These are phyloP conservation scores for Myriosclerotinia duriaeana DNA, from an alignment of 2,329 filamentous ascomycete genomes.

Conservation along the genomic window DNA sequence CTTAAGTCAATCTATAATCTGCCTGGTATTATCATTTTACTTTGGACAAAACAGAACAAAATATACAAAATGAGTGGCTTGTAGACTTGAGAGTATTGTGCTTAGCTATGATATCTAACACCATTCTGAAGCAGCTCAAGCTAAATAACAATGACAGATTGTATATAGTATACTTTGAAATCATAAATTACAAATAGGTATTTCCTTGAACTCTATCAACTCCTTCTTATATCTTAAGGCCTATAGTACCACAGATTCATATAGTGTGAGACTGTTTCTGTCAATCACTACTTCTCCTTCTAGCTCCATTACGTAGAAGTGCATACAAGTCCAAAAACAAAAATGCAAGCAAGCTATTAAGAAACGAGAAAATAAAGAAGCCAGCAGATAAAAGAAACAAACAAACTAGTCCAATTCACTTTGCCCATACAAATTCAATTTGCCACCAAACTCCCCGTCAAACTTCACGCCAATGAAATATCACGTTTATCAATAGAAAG, in stretches of 20 bases:
- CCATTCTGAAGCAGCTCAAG: background rate
- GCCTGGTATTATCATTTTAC: too few species aligned
- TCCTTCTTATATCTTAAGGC: background rate
- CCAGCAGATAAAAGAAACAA: background rate
- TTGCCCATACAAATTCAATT: background rate
- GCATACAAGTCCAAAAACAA: background rate
- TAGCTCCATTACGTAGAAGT: background rate
- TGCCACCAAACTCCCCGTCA: background rate
- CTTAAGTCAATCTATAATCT: background rate
- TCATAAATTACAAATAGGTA: rapidly evolving
- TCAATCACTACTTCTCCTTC: background rate
- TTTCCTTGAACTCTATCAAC: too few species aligned
- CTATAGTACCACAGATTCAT: background rate
- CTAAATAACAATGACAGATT: background rate
- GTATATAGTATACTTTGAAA: background rate
- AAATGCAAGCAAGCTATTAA: background rate
- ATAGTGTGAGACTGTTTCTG: background rate
- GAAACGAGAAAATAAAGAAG: background rate
- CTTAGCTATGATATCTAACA: background rate
- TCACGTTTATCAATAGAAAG: background rate
- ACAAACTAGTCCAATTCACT: background rate
- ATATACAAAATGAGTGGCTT: background rate
- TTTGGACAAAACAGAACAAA: background rate
- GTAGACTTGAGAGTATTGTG: background rate
- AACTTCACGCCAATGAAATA: background rate